phyloP scores from a whole-genome alignment of 2,329 filamentous ascomycete species.

The Colletotrichum sp. region DNA sequence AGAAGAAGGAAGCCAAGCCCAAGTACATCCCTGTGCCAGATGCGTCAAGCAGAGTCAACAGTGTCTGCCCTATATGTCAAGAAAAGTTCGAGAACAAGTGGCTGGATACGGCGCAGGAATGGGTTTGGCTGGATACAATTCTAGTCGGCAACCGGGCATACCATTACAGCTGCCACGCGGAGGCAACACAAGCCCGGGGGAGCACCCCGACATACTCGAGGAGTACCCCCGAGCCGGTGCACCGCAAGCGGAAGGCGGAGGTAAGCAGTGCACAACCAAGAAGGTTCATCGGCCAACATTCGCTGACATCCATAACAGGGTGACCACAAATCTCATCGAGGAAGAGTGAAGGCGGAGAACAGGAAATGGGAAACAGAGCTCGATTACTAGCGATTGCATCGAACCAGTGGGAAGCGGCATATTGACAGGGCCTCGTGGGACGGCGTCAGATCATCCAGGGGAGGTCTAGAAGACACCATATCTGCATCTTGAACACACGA shows the following conservation, averaged over 20 bases:
- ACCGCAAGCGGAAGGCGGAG: constrained; percentile 80
- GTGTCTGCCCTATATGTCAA: constrained; percentile 90
- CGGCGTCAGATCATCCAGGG: neutral
- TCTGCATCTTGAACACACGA: neutral
- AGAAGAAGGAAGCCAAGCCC: constrained; percentile 44
- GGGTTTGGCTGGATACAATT: constrained; percentile 92
- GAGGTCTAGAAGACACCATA: neutral
- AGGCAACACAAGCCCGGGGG: constrained; percentile 73
- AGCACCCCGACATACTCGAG: constrained; percentile 45
- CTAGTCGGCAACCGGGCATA: constrained; percentile 81
- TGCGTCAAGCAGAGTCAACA: constrained; percentile 74
- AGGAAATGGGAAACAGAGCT: constrained; percentile 14
- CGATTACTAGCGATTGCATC: neutral
- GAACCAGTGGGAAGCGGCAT: neutral
- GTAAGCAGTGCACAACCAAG: constrained; percentile 39
- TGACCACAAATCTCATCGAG: constrained; percentile 31
- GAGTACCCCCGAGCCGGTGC: constrained; percentile 67
- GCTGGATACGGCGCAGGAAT: constrained; percentile 92
- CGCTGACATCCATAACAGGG: constrained; percentile 34
- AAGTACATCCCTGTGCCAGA: constrained; percentile 86
- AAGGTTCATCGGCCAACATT: neutral
- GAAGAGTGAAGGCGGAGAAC: constrained; percentile 32
- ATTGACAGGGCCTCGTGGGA: neutral
- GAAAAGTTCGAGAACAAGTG: constrained; percentile 93
- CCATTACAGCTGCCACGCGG: constrained; percentile 87